Percentiles rank a stretch among this genome's conserved stretches.
phyloP scores from a whole-genome alignment of 495 filamentous ascomycete genomes.

The Hyaloscypha bicolor region DNA sequence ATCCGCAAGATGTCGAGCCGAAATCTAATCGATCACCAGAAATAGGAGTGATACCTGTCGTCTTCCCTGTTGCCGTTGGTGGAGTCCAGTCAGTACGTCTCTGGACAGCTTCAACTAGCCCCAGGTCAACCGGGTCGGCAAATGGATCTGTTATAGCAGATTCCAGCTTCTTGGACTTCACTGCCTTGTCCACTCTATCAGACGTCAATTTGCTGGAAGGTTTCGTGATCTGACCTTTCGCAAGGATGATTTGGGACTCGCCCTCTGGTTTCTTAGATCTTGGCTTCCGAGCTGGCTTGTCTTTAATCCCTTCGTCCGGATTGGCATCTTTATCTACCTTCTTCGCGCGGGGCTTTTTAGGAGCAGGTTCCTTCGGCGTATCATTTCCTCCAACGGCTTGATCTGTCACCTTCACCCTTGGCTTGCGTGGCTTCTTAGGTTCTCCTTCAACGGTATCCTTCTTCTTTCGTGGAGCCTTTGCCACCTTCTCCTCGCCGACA shows the following conservation, averaged over 20 bases:
- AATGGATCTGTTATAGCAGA: constrained; percentile 13
- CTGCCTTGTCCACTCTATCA: neutral
- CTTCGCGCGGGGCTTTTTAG: constrained; percentile 29
- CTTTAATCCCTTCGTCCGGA: constrained; percentile 25
- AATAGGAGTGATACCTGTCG: constrained; percentile 8
- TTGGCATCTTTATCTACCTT: constrained; percentile 24
- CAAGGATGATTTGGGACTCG: constrained; percentile 35
- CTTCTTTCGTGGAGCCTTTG: constrained; percentile 29
- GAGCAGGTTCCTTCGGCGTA: constrained; percentile 21
- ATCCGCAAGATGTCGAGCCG: constrained; percentile 26
- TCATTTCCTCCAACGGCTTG: constrained; percentile 3
- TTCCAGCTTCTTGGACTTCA: neutral
- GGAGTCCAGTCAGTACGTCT: constrained; percentile 62
- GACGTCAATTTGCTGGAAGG: constrained; percentile 11
- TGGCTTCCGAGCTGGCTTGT: constrained; percentile 41
- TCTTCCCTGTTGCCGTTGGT: constrained; percentile 33
- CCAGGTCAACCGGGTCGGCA: constrained; percentile 29
- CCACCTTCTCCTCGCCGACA: neutral
- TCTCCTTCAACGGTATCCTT: constrained; percentile 10
- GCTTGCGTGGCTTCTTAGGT: constrained; percentile 39
- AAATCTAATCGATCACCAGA: constrained; percentile 11
- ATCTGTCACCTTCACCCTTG: constrained; percentile 29
- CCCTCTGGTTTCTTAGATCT: constrained; percentile 29
- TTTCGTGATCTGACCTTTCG: constrained; percentile 41
- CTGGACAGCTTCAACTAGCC: constrained; percentile 49